Evolutionary conservation across 2,329 filamentous ascomycete genomes (phyloP).

Genomic region (Macrophomina tecta): DNA sequence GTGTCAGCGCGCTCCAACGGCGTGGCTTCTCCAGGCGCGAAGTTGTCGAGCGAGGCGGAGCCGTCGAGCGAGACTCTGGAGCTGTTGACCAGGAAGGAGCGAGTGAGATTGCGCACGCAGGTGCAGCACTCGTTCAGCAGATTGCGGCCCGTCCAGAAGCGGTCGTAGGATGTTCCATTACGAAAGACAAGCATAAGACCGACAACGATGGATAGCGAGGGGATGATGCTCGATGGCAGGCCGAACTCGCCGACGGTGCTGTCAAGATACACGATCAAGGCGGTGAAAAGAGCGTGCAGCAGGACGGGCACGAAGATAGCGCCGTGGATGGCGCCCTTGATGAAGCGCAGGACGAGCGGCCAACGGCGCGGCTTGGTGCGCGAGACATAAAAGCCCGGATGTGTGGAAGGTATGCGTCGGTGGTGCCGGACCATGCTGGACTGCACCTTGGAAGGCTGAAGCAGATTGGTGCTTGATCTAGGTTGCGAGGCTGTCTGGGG

Average conservation of each 20-base stretch:
- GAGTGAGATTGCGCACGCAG: constrained; percentile 64
- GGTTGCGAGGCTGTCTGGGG: neutral
- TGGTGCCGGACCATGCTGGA: constrained; percentile 26
- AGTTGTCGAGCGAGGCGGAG: constrained; percentile 27
- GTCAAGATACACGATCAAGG: constrained; percentile 64
- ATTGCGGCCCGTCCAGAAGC: constrained; percentile 67
- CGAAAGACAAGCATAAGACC: constrained; percentile 72
- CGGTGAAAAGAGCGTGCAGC: constrained; percentile 64
- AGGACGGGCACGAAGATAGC: constrained; percentile 63
- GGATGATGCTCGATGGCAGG: constrained; percentile 66
- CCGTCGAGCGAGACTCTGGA: constrained; percentile 38
- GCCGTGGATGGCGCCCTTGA: constrained; percentile 67
- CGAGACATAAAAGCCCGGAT: constrained; percentile 52
- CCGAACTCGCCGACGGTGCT: constrained; percentile 57
- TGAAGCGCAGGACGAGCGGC: constrained; percentile 68
- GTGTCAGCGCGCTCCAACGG: constrained; percentile 59
- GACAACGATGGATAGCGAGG: constrained; percentile 68
- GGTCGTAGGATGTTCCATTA: constrained; percentile 68
- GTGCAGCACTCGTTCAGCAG: constrained; percentile 64
- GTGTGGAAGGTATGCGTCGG: constrained; percentile 45
- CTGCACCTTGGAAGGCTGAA: neutral
- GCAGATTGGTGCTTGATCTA: constrained; percentile 6
- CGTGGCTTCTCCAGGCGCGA: constrained; percentile 31
- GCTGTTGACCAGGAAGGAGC: constrained; percentile 59
- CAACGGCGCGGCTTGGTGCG: constrained; percentile 60